Conservation (phyloP, 257 asterid genomes). For the Scutellaria barbata region DNA sequence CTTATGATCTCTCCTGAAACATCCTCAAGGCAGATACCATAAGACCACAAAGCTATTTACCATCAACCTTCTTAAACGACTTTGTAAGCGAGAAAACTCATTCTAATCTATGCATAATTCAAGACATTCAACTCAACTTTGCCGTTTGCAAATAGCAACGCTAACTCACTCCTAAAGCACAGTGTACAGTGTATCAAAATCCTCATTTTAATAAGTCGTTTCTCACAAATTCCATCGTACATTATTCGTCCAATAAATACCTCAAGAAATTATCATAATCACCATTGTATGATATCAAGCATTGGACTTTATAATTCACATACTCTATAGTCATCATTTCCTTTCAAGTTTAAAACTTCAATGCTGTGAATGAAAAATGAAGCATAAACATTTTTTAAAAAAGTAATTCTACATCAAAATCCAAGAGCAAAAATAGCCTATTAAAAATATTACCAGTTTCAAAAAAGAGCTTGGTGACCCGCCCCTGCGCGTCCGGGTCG, state of each 20-base stretch:
- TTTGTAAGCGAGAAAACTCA: neutral
- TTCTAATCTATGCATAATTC: conserved; percentile 2
- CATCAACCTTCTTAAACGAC: neutral
- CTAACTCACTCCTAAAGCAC: neutral
- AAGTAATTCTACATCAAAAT: neutral
- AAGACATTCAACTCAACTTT: conserved; percentile 11
- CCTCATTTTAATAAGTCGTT: conserved; percentile 3
- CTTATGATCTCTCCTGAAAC: too few species aligned
- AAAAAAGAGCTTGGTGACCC: conserved; percentile 37
- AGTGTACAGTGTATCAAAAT: neutral
- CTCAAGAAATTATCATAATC: too few species aligned
- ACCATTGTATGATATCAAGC: neutral
- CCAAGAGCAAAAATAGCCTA: neutral
- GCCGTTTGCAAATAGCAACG: neutral
- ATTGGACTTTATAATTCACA: neutral
- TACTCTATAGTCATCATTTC: neutral
- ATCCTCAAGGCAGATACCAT: too few species aligned
- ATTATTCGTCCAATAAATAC: too few species aligned
- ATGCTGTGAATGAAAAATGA: neutral
- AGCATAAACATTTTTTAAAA: neutral
- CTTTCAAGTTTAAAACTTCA: neutral
- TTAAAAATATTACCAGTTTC: conserved; percentile 48
- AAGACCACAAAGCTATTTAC: neutral
- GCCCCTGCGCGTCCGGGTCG: conserved; percentile 61
- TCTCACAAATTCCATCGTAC: neutral